Evolutionary conservation across 2,329 filamentous ascomycete species (phyloP).

Genomic region (Botrytis galanthina): DNA sequence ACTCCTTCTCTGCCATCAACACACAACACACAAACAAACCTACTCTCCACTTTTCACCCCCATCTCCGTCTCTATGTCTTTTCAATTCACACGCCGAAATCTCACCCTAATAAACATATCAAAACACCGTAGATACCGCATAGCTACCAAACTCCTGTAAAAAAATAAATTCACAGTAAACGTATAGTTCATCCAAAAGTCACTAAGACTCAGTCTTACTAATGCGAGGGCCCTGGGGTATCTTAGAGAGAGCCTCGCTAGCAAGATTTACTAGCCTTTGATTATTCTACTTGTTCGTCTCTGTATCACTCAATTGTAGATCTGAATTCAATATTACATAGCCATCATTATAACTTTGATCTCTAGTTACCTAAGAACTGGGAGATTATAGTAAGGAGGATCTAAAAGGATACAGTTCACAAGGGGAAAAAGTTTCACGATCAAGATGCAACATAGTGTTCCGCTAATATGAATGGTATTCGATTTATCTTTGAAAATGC

Average conservation of each 20-base stretch:
- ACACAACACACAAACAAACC: not conserved
- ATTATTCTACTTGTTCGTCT: not conserved
- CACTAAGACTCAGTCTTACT: not conserved
- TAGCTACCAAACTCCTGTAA: not conserved
- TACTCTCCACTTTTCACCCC: accelerated
- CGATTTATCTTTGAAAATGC: not conserved
- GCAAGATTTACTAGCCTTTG: no score
- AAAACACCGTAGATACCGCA: not conserved
- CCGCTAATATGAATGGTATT: not conserved
- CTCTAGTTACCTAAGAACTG: not conserved
- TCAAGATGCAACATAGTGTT: not conserved
- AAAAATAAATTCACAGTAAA: not conserved
- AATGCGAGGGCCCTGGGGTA: no score
- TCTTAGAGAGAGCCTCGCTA: no score
- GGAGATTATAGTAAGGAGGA: not conserved
- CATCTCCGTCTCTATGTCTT: not conserved
- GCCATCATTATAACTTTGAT: not conserved
- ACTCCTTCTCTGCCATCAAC: not conserved
- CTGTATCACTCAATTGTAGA: not conserved
- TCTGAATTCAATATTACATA: not conserved
- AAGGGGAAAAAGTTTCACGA: not conserved
- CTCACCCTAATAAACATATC: not conserved
- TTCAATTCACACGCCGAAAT: not conserved
- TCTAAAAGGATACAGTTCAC: not conserved
- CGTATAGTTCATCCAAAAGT: not conserved